Evolutionary conservation across 2,329 filamentous ascomycete species (phyloP).

Genomic region (Neodidymelliopsis sp.): DNA sequence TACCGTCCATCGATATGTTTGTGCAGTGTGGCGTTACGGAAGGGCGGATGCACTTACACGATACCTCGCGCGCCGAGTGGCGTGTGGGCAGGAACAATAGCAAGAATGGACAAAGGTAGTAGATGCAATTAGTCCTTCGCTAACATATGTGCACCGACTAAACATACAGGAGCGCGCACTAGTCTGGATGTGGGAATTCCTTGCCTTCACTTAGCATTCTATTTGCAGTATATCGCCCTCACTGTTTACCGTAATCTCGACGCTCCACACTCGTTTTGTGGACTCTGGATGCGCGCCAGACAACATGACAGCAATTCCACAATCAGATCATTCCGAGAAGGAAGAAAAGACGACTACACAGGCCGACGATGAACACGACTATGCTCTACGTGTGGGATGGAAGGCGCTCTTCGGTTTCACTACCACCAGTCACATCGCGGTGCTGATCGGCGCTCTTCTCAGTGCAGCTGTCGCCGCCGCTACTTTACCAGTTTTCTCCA

Average conservation of each 20-base stretch:
- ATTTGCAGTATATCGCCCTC: constrained; percentile 7
- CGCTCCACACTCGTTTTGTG: constrained; percentile 2
- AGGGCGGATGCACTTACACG: background rate
- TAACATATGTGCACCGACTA: constrained; percentile 5
- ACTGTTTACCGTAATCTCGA: background rate
- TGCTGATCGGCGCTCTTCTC: constrained; percentile 63
- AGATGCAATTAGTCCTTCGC: constrained; percentile 15
- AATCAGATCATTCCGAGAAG: constrained; percentile 20
- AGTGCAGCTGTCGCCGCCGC: constrained; percentile 67
- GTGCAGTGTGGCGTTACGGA: background rate
- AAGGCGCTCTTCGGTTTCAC: constrained; percentile 76
- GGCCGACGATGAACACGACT: constrained; percentile 31
- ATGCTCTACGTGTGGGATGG: constrained; percentile 51
- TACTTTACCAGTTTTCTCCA: constrained; percentile 69
- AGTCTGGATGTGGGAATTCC: constrained; percentile 26
- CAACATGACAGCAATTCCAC: constrained; percentile 25
- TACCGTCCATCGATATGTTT: background rate
- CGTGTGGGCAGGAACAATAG: constrained; percentile 42
- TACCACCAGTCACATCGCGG: constrained; percentile 63
- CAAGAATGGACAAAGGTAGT: constrained; percentile 40
- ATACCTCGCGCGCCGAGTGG: background rate
- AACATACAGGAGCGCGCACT: constrained; percentile 14
- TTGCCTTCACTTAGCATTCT: constrained; percentile 19
- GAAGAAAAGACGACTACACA: constrained; percentile 20
- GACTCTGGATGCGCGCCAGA: background rate